A percentile compares a stretch with the other conserved stretches of the same genome.
Evolutionary conservation across 352 stramenopile genomes (phyloP).

Genomic region (Globisporangium cylindrosporum): DNA sequence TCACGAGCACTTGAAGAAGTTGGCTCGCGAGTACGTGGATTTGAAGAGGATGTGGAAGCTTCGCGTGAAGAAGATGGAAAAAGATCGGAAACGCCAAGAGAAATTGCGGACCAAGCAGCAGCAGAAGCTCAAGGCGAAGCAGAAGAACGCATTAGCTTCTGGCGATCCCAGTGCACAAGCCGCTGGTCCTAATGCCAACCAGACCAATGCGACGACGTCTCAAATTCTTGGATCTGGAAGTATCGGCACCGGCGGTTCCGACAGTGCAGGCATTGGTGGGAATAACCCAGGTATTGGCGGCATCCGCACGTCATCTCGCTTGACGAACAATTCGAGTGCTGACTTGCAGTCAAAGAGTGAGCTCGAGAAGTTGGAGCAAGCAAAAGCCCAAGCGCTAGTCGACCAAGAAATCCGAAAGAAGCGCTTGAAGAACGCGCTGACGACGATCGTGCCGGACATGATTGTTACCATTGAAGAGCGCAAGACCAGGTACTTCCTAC

Average conservation of each 20-base stretch:
- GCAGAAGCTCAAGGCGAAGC: constrained; percentile 46
- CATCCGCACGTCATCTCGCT: constrained; percentile 74
- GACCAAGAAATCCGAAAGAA: constrained; percentile 85
- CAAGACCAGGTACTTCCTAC: constrained; percentile 45
- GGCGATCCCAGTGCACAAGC: constrained; percentile 16
- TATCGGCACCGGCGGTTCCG: constrained; percentile 17
- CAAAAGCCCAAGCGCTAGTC: constrained; percentile 63
- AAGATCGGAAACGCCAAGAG: constrained; percentile 83
- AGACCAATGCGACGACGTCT: constrained; percentile 38
- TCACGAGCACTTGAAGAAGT: constrained; percentile 64
- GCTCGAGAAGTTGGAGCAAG: constrained; percentile 81
- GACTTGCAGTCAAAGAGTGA: constrained; percentile 70
- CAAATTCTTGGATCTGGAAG: constrained; percentile 33
- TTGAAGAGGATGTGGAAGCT: constrained; percentile 80
- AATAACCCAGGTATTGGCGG: constrained; percentile 22
- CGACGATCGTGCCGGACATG: constrained; percentile 85
- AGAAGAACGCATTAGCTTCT: constrained; percentile 27
- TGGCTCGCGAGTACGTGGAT: constrained; percentile 78
- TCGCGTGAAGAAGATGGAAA: constrained; percentile 86
- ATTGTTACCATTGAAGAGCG: constrained; percentile 60
- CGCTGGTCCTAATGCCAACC: constrained; percentile 4
- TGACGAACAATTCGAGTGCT: constrained; percentile 84
- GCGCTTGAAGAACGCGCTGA: constrained; percentile 77
- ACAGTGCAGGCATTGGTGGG: constrained; percentile 9
- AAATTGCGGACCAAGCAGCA: constrained; percentile 78